A percentile compares a stretch with the other conserved stretches of the same genome.
Conservation (phyloP, 352 stramenopile species). For the Achlya hypogyna region DNA sequence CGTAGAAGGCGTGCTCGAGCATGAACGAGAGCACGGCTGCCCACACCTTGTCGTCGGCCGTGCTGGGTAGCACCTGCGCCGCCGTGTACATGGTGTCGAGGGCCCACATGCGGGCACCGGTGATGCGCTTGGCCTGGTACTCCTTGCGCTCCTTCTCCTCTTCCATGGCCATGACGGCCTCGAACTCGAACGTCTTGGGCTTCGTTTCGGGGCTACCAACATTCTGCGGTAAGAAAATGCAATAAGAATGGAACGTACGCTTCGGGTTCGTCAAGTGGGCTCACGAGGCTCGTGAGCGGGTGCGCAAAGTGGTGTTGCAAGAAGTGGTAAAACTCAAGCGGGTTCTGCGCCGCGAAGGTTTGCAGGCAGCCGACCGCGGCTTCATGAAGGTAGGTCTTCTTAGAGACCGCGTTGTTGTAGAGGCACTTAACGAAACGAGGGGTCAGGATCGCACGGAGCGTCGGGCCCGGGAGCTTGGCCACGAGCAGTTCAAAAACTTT, state of each 20-base stretch:
- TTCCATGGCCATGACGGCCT: slow-evolving; percentile 62
- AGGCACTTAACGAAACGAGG: slow-evolving; percentile 73
- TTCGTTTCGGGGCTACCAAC: slow-evolving; percentile 16
- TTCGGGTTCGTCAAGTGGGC: slow-evolving; percentile 22
- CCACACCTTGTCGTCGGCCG: slow-evolving; percentile 26
- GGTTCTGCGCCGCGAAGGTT: slow-evolving; percentile 37
- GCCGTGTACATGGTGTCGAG: slow-evolving; percentile 46
- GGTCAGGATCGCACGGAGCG: slow-evolving; percentile 57
- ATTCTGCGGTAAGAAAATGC: too few relatives aligned
- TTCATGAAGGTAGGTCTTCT: slow-evolving; percentile 77
- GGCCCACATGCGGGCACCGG: slow-evolving; percentile 64
- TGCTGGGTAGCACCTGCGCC: slow-evolving; percentile 33
- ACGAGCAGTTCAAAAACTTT: slow-evolving; percentile 78
- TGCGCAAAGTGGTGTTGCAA: slow-evolving; percentile 57
- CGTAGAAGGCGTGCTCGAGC: slow-evolving; percentile 63
- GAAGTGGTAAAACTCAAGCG: slow-evolving; percentile 61
- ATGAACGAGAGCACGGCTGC: slow-evolving; percentile 50
- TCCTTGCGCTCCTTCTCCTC: slow-evolving; percentile 70
- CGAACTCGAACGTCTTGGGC: slow-evolving; percentile 32
- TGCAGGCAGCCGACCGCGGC: slow-evolving; percentile 61
- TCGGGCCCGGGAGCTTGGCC: slow-evolving; percentile 33
- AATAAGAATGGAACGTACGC: slow-evolving; percentile 19
- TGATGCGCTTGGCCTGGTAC: slow-evolving; percentile 36
- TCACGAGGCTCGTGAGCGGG: slow-evolving; percentile 49
- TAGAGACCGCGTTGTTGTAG: slow-evolving; percentile 69